A percentile compares a stretch with the other conserved stretches of the same genome.
These are phyloP conservation scores for Miscanthus lutarioriparius DNA, from an alignment of 176 grass and related monocot species.

Conservation along the genomic window DNA sequence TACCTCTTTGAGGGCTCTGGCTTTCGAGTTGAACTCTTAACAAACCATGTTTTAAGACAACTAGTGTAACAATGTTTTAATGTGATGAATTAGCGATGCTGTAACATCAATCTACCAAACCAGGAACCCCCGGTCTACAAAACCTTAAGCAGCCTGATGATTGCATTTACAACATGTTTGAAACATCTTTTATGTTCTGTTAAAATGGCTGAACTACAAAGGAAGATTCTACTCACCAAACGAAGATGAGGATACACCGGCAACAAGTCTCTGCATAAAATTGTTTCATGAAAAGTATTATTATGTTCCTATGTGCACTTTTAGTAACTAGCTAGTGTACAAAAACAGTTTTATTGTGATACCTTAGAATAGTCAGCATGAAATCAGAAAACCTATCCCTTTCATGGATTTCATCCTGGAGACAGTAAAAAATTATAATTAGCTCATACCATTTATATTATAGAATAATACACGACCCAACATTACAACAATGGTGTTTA, in stretches of 20 bases:
- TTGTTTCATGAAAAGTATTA: constrained; percentile 26
- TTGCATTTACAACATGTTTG: constrained; percentile 13
- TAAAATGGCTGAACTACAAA: constrained; percentile 6
- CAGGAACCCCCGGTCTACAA: neutral
- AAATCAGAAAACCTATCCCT: constrained; percentile 99
- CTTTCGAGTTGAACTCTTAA: neutral
- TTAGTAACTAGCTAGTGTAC: constrained; percentile 14
- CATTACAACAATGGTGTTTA: neutral
- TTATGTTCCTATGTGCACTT: constrained; percentile 18
- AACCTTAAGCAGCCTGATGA: neutral
- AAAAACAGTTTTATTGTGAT: constrained; percentile 16
- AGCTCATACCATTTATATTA: constrained; percentile 22
- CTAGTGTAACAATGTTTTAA: neutral
- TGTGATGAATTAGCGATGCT: neutral
- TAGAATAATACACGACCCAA: constrained; percentile 15
- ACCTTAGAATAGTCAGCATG: constrained; percentile 95
- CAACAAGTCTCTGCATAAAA: constrained; percentile 79
- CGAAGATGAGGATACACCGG: constrained; percentile 77
- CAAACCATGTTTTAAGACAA: neutral
- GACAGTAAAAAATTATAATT: constrained; percentile 3
- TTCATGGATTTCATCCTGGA: constrained; percentile 98
- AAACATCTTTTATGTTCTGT: neutral
- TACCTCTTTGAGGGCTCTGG: no score
- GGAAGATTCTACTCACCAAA: constrained; percentile 55
- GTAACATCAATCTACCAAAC: neutral